Evolutionary conservation across 371 early-diverging fungal genomes (phyloP).

Genomic region (Mortierella sp.): DNA sequence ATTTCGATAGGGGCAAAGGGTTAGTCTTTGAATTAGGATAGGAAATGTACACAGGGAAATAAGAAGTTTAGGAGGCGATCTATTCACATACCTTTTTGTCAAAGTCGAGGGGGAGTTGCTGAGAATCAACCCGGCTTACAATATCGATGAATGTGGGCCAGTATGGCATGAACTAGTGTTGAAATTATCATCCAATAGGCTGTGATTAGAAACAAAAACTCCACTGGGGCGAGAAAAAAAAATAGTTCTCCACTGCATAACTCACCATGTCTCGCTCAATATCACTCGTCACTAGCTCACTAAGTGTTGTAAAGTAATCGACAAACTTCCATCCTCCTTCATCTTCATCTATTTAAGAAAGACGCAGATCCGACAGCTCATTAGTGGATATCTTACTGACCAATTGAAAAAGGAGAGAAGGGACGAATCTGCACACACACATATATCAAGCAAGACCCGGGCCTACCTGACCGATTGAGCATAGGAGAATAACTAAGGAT

Average conservation of each 20-base stretch:
- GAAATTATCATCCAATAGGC: too few relatives aligned
- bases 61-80: too few relatives aligned
- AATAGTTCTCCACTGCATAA: too few relatives aligned
- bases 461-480: constrained; percentile 29
- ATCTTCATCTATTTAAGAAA: constrained; percentile 29
- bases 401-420: too few relatives aligned
- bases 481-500: constrained; percentile 24
- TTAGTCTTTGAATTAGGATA: too few relatives aligned
- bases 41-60: too few relatives aligned
- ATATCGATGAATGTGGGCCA: constrained; percentile 40
- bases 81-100: constrained; percentile 39
- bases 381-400: too few relatives aligned
- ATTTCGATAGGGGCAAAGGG: too few relatives aligned
- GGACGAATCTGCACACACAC: too few relatives aligned
- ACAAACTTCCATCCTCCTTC: constrained; percentile 35
- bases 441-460: too few relatives aligned
- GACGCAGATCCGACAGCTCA: background rate
- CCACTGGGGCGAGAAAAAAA: too few relatives aligned
- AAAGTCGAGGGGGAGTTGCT: constrained; percentile 35
- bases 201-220: too few relatives aligned
- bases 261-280: constrained; percentile 26
- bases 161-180: constrained; percentile 19
- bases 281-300: constrained; percentile 32
- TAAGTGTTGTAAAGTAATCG: constrained; percentile 38
- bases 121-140: constrained; percentile 24